Conservation (phyloP, 169 alveolate species). For the Plasmodium gonderi region DNA sequence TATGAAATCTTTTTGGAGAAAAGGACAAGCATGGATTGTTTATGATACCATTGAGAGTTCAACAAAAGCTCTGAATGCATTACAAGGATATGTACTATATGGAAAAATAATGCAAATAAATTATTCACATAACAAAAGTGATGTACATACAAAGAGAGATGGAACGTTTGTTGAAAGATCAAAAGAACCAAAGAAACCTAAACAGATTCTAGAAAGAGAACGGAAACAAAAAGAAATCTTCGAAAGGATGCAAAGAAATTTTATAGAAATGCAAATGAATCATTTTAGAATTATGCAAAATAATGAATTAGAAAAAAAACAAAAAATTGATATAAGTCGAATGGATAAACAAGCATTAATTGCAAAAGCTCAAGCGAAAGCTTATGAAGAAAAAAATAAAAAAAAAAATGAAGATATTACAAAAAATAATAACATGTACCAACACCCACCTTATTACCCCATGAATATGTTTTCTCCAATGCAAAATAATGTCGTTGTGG, state of each 20-base stretch:
- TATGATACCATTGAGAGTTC: constrained; percentile 82
- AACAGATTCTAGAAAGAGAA: constrained; percentile 85
- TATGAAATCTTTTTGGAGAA: constrained; percentile 88
- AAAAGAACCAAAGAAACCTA: constrained; percentile 87
- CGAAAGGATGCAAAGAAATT: constrained; percentile 80
- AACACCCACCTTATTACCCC: constrained; percentile 45
- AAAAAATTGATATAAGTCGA: constrained; percentile 59
- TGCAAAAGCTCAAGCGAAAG: constrained; percentile 64
- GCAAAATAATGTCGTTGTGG: constrained; percentile 21
- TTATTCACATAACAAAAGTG: constrained; percentile 86
- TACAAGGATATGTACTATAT: constrained; percentile 82
- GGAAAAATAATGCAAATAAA: constrained; percentile 87
- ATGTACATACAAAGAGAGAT: constrained; percentile 83
- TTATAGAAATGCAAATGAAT: constrained; percentile 74
- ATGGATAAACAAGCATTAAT: constrained; percentile 57
- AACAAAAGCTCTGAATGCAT: constrained; percentile 81
- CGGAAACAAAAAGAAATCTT: constrained; percentile 76
- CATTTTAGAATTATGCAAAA: constrained; percentile 30
- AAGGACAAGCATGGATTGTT: constrained; percentile 89
- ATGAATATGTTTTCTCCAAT: constrained; percentile 17
- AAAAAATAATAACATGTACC: constrained; percentile 6
- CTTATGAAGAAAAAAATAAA: constrained; percentile 37
- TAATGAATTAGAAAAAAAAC: constrained; percentile 21
- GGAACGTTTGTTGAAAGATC: constrained; percentile 85
- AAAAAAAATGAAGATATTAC: constrained; percentile 39